Evolutionary conservation across 495 filamentous ascomycete genomes (phyloP), one percentile per base, ranked within the genome.

Genomic region (Penicillium nucicola): DNA sequence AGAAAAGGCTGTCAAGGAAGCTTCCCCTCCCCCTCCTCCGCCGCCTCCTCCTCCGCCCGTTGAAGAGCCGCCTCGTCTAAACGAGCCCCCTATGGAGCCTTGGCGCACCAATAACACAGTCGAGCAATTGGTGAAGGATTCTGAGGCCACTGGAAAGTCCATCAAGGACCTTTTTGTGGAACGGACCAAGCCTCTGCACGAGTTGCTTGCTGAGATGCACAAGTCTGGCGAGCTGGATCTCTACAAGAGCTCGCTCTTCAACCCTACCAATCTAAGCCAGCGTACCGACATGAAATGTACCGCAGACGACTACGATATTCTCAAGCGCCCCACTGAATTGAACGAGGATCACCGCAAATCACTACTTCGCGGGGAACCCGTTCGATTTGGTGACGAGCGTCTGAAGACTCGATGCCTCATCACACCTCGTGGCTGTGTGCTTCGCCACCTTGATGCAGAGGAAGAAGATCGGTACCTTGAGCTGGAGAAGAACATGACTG

Each of bases 391-490:
- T 14, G 39, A 48, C 13, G 64, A 68, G 37, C 53, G 67, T 17
- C 62, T 73, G 19, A 73, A 80, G 36, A 63, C 77, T 25, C 64
- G 70, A n/a, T 71, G 66, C 23, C 70, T 93, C 39, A 83, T 93
- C 43, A 91, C 88, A 1, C 89, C 91, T 3, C 84, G 86, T 48
- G 90, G 90, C 4, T 82, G 85, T 47, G 85, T 87, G 45, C 75
- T 97, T 22, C 82, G 83, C 32, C 89, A 90, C 53, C 72, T 98
- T 17, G 85, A 79, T 10, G 61, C 76, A 12, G 85, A 88, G 23
- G 88, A 95, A 60, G 90, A 95, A 52, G 77, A 86, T 18, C 80
- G 85, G 8, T 92, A 88, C 50, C 70, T 97, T 12, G 75, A 82
- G 44, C 76, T 95, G 0, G 89, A 96, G 66, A 76, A 81, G 50